Base-by-base conservation (phyloP, 371 early-diverging fungal genomes). In the Actinomortierella wolfii region DNA sequence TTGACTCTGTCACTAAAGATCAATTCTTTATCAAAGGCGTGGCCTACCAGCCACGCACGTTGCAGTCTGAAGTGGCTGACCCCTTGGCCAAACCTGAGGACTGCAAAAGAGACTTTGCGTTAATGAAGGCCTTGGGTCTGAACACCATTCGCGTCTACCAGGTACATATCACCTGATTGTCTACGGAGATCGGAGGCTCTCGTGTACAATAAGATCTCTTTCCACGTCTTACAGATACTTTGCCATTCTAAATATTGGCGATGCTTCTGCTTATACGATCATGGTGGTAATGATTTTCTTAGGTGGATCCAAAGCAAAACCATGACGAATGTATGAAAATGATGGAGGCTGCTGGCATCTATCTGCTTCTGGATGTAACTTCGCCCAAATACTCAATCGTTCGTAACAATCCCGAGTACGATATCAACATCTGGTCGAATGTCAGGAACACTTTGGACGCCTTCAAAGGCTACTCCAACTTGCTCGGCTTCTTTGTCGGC, bases 61-160 rank as follows among this genome's bases (percentile, higher is more conserved):
- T 34, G 14, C 18, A 44, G 0, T 3, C 34, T 6, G 59, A 49
- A 8, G 43, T 49, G 15, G 56, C 52, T 0, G 93, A 92, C 67
- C 91, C 92, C 8, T 78, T 93, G 48, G 82, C 89, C 3, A 86
- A 86, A 57, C 59, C 79, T 0, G 62, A 54, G 18, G 83, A 81
- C 24, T 92, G 92, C 76, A 80, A 78, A 61, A 84, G 90, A 25
- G 92, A 92, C 67, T 79, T 89, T 26, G 75, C 77, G 4, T 54
- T 83, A 18, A 86, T 92, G 83, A 83, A 86, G 55, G 83, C 84
- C 17, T 78, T 93, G 45, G 88, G 87, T 8, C 56, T 89, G 46
- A 93, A 93, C 70, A 81, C 86, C 3, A 81, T 93, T 62, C 90
- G 92, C 55, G 92, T 93, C 4, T 92, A 92, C 64, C 87, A 92